Evolutionary conservation across 1,284 basidiomycete genomes (phyloP).

Genomic region (Cryptococcus deneoformans): DNA sequence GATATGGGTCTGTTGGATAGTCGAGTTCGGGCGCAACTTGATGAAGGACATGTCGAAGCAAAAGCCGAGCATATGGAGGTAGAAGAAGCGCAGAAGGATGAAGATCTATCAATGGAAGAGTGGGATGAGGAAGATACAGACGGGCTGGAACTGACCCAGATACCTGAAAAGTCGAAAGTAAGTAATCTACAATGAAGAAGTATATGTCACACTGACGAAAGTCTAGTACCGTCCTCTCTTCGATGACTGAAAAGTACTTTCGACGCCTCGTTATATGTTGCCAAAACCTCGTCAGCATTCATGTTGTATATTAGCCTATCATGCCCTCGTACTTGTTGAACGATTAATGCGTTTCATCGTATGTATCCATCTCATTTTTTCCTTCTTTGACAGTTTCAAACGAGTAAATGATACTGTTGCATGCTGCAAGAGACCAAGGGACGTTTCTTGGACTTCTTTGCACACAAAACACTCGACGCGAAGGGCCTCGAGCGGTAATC

Average conservation of each 20-base stretch:
- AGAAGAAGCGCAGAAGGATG: background rate
- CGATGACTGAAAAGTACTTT: background rate
- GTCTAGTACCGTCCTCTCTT: background rate
- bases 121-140: background rate
- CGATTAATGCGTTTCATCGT: too few relatives aligned
- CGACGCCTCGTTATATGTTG: background rate
- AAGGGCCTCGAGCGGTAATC: too few relatives aligned
- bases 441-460: too few relatives aligned
- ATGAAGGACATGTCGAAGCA: background rate
- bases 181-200: background rate
- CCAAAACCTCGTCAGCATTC: background rate
- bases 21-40: background rate
- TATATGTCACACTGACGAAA: background rate
- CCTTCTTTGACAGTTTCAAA: too few relatives aligned
- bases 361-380: too few relatives aligned
- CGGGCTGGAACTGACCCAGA: background rate
- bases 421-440: too few relatives aligned
- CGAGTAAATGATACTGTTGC: too few relatives aligned
- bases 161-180: background rate
- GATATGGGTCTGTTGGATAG: conserved; percentile 2
- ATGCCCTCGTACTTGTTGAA: background rate
- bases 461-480: too few relatives aligned
- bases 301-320: background rate
- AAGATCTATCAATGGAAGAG: background rate
- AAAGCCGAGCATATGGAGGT: background rate